phyloP scores from a whole-genome alignment of 1,139 yeast species.

The Protomyces macrosporus region DNA sequence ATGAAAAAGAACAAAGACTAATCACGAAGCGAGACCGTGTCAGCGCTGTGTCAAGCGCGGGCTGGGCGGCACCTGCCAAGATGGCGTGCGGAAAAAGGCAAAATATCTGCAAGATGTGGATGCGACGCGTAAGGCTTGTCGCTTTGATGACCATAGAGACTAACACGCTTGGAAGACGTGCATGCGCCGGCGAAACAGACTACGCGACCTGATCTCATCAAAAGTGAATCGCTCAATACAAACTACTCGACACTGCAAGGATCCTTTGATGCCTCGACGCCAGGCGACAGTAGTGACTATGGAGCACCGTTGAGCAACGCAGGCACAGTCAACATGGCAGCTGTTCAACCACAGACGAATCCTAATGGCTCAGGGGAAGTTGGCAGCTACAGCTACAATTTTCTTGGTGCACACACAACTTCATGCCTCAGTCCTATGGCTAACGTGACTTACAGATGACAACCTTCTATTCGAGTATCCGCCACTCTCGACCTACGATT shows the following conservation, averaged over 20 bases:
- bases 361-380: neutral
- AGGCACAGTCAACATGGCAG: neutral
- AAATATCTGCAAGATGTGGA: slow-evolving; percentile 54
- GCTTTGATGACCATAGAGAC: too few species aligned
- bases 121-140: slow-evolving; percentile 7
- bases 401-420: neutral
- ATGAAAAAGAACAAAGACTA: neutral
- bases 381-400: neutral
- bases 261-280: neutral
- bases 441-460: neutral
- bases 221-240: neutral
- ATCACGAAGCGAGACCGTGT: slow-evolving; percentile 61
- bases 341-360: neutral
- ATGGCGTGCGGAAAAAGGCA: slow-evolving; percentile 82
- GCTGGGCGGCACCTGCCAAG: slow-evolving; percentile 66
- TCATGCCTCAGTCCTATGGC: neutral
- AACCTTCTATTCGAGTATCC: slow-evolving; percentile 20
- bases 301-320: neutral
- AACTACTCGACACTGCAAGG: neutral
- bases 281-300: neutral
- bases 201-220: neutral
- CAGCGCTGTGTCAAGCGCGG: slow-evolving; percentile 69
- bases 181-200: neutral
- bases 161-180: neutral
- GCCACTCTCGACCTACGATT: slow-evolving; percentile 35